phyloP scores from a whole-genome alignment of 306 rosid genomes.

The Carpinus fangiana region DNA sequence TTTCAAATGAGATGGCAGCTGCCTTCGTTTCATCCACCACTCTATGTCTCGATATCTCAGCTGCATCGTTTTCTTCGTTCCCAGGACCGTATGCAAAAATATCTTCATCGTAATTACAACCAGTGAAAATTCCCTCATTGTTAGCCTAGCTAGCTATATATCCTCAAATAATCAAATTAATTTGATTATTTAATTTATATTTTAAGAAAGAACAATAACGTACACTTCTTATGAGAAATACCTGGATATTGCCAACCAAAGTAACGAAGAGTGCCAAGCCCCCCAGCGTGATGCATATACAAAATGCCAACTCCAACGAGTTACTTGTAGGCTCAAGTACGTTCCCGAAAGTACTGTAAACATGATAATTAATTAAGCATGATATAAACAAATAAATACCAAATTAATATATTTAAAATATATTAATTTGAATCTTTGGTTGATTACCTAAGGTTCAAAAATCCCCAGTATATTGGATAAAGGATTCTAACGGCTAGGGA shows the following conservation, averaged over 20 bases:
- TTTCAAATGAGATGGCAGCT: conserved; percentile 38
- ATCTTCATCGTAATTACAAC: conserved; percentile 17
- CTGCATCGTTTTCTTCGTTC: conserved; percentile 37
- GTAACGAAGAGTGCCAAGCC: conserved; percentile 38
- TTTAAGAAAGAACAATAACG: too few relatives aligned
- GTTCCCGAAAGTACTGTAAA: conserved; percentile 40
- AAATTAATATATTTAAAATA: too few relatives aligned
- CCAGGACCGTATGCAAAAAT: conserved; percentile 30
- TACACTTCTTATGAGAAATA: background rate
- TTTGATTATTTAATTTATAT: too few relatives aligned
- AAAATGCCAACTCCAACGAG: conserved; percentile 24
- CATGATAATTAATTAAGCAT: background rate
- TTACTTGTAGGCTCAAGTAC: conserved; percentile 35
- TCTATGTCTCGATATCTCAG: conserved; percentile 35
- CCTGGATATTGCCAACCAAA: conserved; percentile 45
- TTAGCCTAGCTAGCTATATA: background rate
- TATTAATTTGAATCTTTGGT: background rate
- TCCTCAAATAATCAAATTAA: too few relatives aligned
- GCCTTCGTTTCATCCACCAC: conserved; percentile 48
- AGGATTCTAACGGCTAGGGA: conserved; percentile 31
- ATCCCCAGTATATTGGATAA: conserved; percentile 47
- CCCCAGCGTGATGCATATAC: conserved; percentile 20
- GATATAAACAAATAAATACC: background rate
- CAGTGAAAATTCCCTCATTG: background rate
- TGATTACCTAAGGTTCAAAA: conserved; percentile 35